Base-by-base conservation (phyloP, 495 filamentous ascomycete species). In the Terfezia claveryi region DNA sequence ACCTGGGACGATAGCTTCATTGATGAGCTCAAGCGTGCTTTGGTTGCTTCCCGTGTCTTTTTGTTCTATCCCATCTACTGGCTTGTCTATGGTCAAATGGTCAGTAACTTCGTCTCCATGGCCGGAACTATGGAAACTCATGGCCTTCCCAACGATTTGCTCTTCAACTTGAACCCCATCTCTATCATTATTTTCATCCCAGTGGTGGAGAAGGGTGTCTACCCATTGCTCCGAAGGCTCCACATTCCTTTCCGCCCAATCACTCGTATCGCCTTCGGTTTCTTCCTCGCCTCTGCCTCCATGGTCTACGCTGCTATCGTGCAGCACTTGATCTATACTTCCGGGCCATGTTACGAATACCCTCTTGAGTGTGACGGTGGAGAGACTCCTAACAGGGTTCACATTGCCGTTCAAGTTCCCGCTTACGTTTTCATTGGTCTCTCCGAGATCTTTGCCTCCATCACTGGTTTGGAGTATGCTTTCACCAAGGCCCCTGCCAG, bases 41-140 rank as follows among this genome's bases (percentile, higher is more conserved):
- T 79, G 63, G 69, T 81, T 61, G 76, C 76, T 16, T 75, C 72
- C 8, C 72, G 73, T 36, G 63, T 65, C 37, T 75, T 75, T 66
- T 70, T 74, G 58, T 83, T 81, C 70, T 80, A 78, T 64, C 81
- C 81, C 38, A 72, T 85, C 41, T 83, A 80, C 67, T 81, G 76
- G 71, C 71, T 85, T 50, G 69, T 74, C 14, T 77, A 78, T 60
- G 73, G 74, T 55, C 74, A 78, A 60, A 73, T 65, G 56, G 61
- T 69, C 54, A 71, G 67, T 55, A 76, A 77, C 50, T 61, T 76
- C 36, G 71, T 77, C 54, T 76, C 76, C 0, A 76, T 78, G 60
- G 74, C 75, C 10, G 70, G 67, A 4, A 68, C 73, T 37, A 77
- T 76, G 72, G 57, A 69, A 27, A 68, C 66, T 20, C 58, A 70